phyloP scores from a whole-genome alignment of 768 basidiomycete species.

The Amanita subjunquillea region DNA sequence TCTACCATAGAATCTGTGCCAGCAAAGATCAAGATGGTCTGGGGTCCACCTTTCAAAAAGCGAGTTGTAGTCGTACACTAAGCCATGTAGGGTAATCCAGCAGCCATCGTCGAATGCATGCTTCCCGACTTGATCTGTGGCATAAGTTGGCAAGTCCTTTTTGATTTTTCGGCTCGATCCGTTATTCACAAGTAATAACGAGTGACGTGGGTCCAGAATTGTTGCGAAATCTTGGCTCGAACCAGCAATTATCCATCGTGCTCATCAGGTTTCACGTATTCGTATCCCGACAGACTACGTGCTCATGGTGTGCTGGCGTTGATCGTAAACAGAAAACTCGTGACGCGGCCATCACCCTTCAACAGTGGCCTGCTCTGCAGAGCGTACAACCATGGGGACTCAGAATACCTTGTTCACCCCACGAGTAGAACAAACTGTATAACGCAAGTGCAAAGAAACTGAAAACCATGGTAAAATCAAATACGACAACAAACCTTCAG shows the following conservation, averaged over 20 bases:
- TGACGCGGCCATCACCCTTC: conserved; percentile 41
- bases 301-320: conserved; percentile 42
- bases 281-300: conserved; percentile 13
- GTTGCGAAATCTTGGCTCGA: too few relatives aligned
- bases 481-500: too few relatives aligned
- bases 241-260: too few relatives aligned
- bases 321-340: conserved; percentile 37
- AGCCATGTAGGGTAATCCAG: neutral
- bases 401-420: conserved; percentile 33
- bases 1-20: conserved; percentile 55
- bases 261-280: too few relatives aligned
- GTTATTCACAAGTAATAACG: too few relatives aligned
- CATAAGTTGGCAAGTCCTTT: neutral
- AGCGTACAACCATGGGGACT: conserved; percentile 32
- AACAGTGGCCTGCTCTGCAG: conserved; percentile 41
- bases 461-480: too few relatives aligned
- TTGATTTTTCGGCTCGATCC: too few relatives aligned
- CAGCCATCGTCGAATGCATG: neutral
- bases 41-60: conserved; percentile 40
- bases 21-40: conserved; percentile 43
- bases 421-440: too few relatives aligned
- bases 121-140: neutral
- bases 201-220: too few relatives aligned
- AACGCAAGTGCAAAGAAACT: too few relatives aligned
- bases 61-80: conserved; percentile 32